Evolutionary conservation across 2,329 filamentous ascomycete species (phyloP), one percentile per base, ranked within the genome.

Genomic region (Magnaporthiopsis rhizophila): DNA sequence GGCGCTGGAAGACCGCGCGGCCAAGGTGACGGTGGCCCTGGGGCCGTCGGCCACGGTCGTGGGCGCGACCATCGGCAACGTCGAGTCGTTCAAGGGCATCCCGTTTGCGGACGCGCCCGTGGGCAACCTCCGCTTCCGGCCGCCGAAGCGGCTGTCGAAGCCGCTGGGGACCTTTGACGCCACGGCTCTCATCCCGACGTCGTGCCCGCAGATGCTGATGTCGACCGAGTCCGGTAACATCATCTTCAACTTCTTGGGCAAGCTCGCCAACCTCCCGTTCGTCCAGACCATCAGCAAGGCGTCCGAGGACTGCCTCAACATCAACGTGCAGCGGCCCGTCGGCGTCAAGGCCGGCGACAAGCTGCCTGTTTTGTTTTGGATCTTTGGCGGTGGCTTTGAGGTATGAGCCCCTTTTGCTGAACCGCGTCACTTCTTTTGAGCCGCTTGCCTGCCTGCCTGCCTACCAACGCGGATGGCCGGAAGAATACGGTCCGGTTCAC

Each of bases 41-140:
- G 7, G n/a, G n/a, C 56, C 58, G 11, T 79, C 82, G 58, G 86
- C 84, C 53, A 88, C 82, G 5, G 76, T 90, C 45, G 72, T 82
- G 58, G 86, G 86, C 53, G 64, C 75, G 68, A 65, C 71, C n/a
- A 65, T 74, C 2, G 69, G 72, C 3, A 74, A 75, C 32, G 80
- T 91, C 26, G 90, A 94, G 65, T 84, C 80, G 32, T 93, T 91
- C 77, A 86, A 83, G 64, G 89, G 87, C 28, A 91, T 95, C 64
- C 90, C 90, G 3, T 95, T 87, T 71, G 89, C 90, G 2, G 79
- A 90, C 66, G 82, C 89, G 1, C 90, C 90, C 0, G 80, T 83
- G 0, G 89, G 88, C 0, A 73, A 79, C 3, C 78, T 91, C 30
- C 86, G 91, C 21, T 81, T 95, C 45, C 87, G 83, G 71, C 87